Percentiles rank a stretch among this genome's conserved stretches.
Evolutionary conservation across 225 moss, liverwort and hornwort genomes (phyloP).

Genomic region (Thuidium tamariscinum): DNA sequence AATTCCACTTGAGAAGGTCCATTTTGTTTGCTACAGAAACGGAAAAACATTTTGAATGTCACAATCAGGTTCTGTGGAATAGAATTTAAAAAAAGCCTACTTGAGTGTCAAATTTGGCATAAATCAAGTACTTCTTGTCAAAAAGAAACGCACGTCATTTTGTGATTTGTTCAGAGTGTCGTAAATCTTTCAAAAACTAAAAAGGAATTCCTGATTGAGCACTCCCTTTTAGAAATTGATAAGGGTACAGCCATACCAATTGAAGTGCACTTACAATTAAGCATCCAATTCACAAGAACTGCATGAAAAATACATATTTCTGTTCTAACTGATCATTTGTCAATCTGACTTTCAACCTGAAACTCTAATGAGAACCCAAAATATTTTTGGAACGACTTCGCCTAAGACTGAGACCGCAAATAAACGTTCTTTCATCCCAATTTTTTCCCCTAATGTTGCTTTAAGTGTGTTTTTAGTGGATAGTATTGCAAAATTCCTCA

Average conservation of each 20-base stretch:
- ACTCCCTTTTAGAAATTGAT: not conserved
- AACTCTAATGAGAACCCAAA: fast-evolving
- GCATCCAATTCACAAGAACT: not conserved
- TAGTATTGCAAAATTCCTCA: not conserved
- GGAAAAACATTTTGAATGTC: not conserved
- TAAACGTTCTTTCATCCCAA: fast-evolving
- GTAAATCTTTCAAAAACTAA: not conserved
- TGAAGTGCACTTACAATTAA: not conserved
- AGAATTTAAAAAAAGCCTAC: not conserved
- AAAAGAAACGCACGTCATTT: not conserved
- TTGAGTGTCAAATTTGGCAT: not conserved
- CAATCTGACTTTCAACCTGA: not conserved
- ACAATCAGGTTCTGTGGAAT: not conserved
- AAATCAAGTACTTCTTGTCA: not conserved
- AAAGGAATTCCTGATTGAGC: not conserved
- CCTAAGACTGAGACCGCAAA: no score
- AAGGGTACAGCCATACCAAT: no score
- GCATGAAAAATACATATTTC: not conserved
- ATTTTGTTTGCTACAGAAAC: not conserved
- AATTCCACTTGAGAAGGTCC: not conserved
- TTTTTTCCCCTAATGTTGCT: fast-evolving
- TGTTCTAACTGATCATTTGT: not conserved
- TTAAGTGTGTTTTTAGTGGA: not conserved
- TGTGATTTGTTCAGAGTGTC: not conserved
- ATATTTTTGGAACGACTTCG: not conserved